phyloP scores from a whole-genome alignment of 1,139 yeast genomes.

The Chernovozyma sophiae-reginae region DNA sequence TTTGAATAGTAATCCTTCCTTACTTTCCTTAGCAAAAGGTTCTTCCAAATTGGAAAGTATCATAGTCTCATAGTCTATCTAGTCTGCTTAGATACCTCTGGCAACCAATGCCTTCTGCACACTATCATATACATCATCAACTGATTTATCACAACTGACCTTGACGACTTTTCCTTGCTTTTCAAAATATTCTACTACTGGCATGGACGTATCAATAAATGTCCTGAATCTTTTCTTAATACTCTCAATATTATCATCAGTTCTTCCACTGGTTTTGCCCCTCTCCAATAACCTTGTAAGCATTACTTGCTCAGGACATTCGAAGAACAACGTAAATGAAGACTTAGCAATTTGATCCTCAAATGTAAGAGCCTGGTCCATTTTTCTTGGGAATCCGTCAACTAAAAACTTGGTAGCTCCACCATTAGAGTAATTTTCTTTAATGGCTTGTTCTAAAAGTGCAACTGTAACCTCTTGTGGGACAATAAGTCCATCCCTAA shows the following conservation, averaged over 20 bases:
- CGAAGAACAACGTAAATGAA: conserved; percentile 81
- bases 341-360: conserved; percentile 77
- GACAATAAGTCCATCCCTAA: conserved; percentile 85
- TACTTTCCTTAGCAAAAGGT: too few relatives aligned
- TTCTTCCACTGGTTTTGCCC: conserved; percentile 91
- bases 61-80: too few relatives aligned
- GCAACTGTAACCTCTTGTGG: conserved; percentile 95
- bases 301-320: conserved; percentile 92
- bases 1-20: too few relatives aligned
- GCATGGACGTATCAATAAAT: conserved; percentile 87
- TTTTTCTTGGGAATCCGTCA: conserved; percentile 96
- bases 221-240: conserved; percentile 85
- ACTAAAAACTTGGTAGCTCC: conserved; percentile 67
- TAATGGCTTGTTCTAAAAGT: conserved; percentile 74
- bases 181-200: conserved; percentile 84
- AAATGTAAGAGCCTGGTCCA: conserved; percentile 95
- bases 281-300: conserved; percentile 78
- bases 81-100: conserved; percentile 33
- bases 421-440: conserved; percentile 35
- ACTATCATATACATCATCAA: conserved; percentile 70
- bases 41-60: too few relatives aligned
- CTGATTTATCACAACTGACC: conserved; percentile 74
- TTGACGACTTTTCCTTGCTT: conserved; percentile 73
- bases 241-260: conserved; percentile 89
- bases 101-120: conserved; percentile 61